Evolutionary conservation across 176 grass and related monocot genomes (phyloP).

Genomic region (Bonia amplexicaulis): DNA sequence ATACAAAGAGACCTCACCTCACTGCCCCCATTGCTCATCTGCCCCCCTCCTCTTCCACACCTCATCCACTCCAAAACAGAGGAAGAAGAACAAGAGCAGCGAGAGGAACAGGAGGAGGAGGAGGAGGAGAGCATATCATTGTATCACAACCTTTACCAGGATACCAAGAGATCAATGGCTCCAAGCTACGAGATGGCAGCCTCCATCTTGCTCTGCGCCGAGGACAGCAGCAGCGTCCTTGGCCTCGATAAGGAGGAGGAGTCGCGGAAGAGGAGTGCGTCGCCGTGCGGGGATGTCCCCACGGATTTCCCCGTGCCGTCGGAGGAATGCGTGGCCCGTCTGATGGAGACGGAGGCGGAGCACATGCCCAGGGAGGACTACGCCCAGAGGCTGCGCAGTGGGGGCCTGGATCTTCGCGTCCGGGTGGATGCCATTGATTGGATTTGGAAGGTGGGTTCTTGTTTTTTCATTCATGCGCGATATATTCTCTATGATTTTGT

Average conservation of each 20-base stretch:
- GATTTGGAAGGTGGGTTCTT: conserved; percentile 82
- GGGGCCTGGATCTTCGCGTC: conserved; percentile 53
- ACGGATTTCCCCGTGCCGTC: conserved; percentile 56
- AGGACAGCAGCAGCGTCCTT: conserved; percentile 82
- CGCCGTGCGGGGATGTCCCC: conserved; percentile 20
- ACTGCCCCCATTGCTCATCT: neutral
- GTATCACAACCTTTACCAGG: neutral
- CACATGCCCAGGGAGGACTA: conserved; percentile 81
- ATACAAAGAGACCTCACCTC: conserved; percentile 30
- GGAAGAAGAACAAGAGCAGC: neutral
- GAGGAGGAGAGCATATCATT: conserved; percentile 15
- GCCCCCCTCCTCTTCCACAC: conserved; percentile 24
- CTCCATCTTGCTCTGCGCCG: conserved; percentile 85
- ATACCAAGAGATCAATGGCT: conserved; percentile 32
- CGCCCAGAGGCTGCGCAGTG: conserved; percentile 50
- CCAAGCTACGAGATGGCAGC: conserved; percentile 66
- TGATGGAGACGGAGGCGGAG: conserved; percentile 58
- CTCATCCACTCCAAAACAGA: conserved; percentile 8
- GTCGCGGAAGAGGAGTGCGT: neutral
- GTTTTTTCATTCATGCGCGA: neutral
- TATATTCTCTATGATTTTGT: neutral
- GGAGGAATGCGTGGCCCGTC: conserved; percentile 54
- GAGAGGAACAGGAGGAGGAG: neutral
- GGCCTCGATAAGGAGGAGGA: conserved; percentile 44
- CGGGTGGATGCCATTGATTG: conserved; percentile 69